Percentiles rank a stretch among this genome's conserved stretches.
Evolutionary conservation across 2,329 filamentous ascomycete genomes (phyloP).

Genomic region (Penicillium sp.): DNA sequence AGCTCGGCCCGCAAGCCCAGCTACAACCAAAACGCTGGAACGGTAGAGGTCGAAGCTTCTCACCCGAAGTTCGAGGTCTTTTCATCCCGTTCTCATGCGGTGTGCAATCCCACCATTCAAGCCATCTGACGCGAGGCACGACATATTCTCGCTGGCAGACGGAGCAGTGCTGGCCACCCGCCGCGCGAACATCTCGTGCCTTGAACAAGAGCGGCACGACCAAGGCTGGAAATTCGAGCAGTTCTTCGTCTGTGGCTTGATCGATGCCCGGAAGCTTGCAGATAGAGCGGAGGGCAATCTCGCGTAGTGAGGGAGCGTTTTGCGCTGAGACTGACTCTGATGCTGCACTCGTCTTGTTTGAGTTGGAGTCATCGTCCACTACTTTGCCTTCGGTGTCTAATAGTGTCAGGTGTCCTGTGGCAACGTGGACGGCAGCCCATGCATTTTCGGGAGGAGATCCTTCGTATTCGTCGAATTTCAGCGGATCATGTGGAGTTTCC

Average conservation of each 20-base stretch:
- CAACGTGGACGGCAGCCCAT: slow-evolving; percentile 36
- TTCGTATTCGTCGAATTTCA: slow-evolving; percentile 23
- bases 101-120: slow-evolving; percentile 43
- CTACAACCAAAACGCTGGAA: slow-evolving; percentile 40
- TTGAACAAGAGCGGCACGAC: slow-evolving; percentile 34
- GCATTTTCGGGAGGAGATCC: slow-evolving; percentile 25
- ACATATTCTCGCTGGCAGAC: slow-evolving; percentile 39
- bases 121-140: slow-evolving; percentile 40
- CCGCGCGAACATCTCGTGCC: slow-evolving; percentile 32
- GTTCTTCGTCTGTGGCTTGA: slow-evolving; percentile 33
- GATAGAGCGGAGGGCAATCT: slow-evolving; percentile 39
- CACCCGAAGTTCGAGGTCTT: slow-evolving; percentile 25
- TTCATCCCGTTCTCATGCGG: slow-evolving; percentile 38
- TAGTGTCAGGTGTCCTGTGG: slow-evolving; percentile 29
- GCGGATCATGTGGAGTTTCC: neutral
- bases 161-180: slow-evolving; percentile 38
- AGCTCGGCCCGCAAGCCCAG: slow-evolving; percentile 33
- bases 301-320: slow-evolving; percentile 39
- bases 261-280: slow-evolving; percentile 34
- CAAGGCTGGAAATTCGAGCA: slow-evolving; percentile 30
- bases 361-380: slow-evolving; percentile 8
- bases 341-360: slow-evolving; percentile 1
- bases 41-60: slow-evolving; percentile 35
- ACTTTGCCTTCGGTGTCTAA: slow-evolving; percentile 34
- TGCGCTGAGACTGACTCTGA: slow-evolving; percentile 5